Conservation (phyloP, 257 asterid genomes). For the Datura wrightii region DNA sequence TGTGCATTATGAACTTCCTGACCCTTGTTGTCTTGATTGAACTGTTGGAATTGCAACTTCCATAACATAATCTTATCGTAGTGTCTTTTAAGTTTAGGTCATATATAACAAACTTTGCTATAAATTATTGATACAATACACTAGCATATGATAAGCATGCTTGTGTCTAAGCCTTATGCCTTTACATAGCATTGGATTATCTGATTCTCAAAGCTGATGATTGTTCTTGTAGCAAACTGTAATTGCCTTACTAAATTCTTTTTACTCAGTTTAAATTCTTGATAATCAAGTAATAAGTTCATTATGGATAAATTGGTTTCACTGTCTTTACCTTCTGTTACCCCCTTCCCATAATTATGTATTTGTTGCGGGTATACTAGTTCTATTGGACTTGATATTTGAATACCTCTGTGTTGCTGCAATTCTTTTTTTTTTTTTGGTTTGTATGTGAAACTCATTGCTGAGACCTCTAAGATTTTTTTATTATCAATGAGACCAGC, state of each 20-base stretch:
- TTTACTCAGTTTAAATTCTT: neutral
- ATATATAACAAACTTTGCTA: neutral
- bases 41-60: conserved; percentile 10
- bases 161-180: conserved; percentile 20
- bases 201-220: conserved; percentile 10
- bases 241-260: neutral
- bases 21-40: conserved; percentile 8
- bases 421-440: neutral
- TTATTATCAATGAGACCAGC: conserved; percentile 19
- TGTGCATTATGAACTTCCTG: conserved; percentile 17
- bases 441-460: neutral
- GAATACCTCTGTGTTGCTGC: neutral
- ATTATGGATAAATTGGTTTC: neutral
- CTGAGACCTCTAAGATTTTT: neutral
- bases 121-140: neutral
- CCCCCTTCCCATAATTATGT: neutral
- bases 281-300: neutral
- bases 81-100: neutral
- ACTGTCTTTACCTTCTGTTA: neutral
- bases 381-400: neutral
- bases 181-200: conserved; percentile 14
- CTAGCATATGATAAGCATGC: conserved; percentile 5
- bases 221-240: neutral
- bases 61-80: neutral
- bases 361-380: neutral